Evolutionary conservation across 495 filamentous ascomycete genomes (phyloP).

Genomic region (Lasiosphaeria miniovina): DNA sequence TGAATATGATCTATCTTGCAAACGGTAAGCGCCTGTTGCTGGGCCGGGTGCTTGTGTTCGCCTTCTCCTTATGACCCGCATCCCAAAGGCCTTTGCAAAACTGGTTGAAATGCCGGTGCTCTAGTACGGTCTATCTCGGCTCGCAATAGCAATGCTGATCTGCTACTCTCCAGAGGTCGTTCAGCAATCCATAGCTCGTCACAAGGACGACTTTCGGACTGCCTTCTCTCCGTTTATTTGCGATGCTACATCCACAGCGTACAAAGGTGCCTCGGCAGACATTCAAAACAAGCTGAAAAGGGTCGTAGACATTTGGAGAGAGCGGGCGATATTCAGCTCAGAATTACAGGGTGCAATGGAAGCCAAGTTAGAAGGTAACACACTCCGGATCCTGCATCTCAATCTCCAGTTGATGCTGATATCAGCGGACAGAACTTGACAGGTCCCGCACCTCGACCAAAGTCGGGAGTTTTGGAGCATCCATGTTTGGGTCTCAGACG

Average conservation of each 20-base stretch:
- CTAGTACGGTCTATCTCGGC: neutral
- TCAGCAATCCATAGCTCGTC: constrained; percentile 88
- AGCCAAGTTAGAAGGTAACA: constrained; percentile 67
- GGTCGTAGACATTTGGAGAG: constrained; percentile 91
- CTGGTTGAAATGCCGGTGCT: neutral
- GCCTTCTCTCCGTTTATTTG: constrained; percentile 89
- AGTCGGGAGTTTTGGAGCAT: constrained; percentile 55
- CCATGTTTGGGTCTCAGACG: constrained; percentile 65
- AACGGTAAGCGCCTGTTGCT: constrained; percentile 62
- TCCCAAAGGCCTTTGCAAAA: neutral
- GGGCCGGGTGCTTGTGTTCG: neutral
- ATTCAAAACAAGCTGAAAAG: constrained; percentile 83
- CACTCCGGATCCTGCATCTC: neutral
- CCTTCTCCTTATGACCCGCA: neutral
- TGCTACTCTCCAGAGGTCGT: constrained; percentile 66
- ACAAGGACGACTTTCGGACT: constrained; percentile 85
- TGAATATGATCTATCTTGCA: constrained; percentile 91
- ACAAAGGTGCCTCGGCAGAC: constrained; percentile 79
- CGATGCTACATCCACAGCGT: constrained; percentile 78
- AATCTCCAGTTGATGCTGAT: neutral
- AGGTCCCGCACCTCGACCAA: constrained; percentile 68
- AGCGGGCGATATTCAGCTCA: constrained; percentile 77
- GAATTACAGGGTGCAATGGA: constrained; percentile 78
- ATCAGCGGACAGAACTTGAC: constrained; percentile 63
- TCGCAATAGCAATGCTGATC: constrained; percentile 20